These are phyloP conservation scores for Pyrenochaeta sp. DNA, from an alignment of 2,329 filamentous ascomycete genomes.

Conservation along the genomic window DNA sequence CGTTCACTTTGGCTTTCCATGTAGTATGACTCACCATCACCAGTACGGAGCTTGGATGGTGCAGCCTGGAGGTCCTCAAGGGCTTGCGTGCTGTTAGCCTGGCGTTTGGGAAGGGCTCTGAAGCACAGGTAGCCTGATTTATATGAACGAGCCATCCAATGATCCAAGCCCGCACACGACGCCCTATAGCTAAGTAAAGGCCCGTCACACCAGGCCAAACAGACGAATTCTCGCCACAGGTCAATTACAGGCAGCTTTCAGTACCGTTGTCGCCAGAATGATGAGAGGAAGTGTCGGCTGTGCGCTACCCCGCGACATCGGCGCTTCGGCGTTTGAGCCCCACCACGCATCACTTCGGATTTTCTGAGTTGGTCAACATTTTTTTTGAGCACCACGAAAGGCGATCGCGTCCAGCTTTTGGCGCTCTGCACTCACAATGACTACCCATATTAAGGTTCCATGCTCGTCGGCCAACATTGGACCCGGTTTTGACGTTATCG, in stretches of 20 bases:
- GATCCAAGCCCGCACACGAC: not conserved
- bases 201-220: no score
- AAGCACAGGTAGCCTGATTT: no score
- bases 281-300: conserved; percentile 3
- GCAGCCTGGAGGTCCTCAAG: not conserved
- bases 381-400: conserved; percentile 15
- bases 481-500: conserved; percentile 97
- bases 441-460: conserved; percentile 76
- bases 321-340: conserved; percentile 20
- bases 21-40: not conserved
- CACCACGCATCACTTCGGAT: conserved; percentile 14
- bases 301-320: conserved; percentile 6
- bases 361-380: conserved; percentile 6
- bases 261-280: not conserved
- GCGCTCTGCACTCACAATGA: conserved; percentile 30
- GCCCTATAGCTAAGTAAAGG: no score
- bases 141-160: not conserved
- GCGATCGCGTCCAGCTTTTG: conserved; percentile 15
- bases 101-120: no score
- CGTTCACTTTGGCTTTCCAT: not conserved
- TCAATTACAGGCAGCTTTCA: not conserved
- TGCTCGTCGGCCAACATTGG: conserved; percentile 97
- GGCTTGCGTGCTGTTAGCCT: not conserved
- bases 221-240: no score
- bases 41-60: not conserved